Percentiles rank a stretch among this genome's conserved stretches.
These are phyloP conservation scores for Musa troglodytarum DNA, from an alignment of 176 grass and related monocot genomes.

Conservation along the genomic window DNA sequence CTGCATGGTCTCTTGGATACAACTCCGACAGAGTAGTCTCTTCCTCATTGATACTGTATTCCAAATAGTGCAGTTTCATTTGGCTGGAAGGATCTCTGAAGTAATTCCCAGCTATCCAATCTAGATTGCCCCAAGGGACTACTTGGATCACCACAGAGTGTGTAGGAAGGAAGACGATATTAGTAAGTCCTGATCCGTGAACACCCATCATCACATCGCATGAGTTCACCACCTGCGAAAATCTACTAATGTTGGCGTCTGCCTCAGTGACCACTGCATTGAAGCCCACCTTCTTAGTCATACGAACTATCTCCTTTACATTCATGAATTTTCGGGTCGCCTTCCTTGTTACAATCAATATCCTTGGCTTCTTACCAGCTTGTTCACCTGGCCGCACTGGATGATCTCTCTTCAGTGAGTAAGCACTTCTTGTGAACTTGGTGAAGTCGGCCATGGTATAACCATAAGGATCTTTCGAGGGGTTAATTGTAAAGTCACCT, in stretches of 20 bases:
- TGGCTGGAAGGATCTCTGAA: neutral
- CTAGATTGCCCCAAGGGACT: constrained; percentile 3
- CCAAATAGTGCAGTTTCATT: constrained; percentile 11
- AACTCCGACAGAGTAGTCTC: constrained; percentile 3
- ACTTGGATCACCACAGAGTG: constrained; percentile 9
- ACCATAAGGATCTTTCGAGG: neutral
- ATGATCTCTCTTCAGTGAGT: neutral
- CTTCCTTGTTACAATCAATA: constrained; percentile 20
- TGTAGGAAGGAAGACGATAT: constrained; percentile 15
- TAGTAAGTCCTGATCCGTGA: constrained; percentile 9
- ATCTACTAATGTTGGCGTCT: neutral
- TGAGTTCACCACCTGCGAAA: constrained; percentile 8
- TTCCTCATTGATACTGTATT: neutral
- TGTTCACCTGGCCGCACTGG: neutral
- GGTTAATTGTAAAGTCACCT: neutral
- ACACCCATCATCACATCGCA: constrained; percentile 19
- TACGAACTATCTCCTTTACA: neutral
- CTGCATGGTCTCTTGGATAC: constrained; percentile 9
- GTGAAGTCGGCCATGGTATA: constrained; percentile 19
- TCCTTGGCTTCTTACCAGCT: constrained; percentile 45
- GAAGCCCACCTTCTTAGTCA: neutral
- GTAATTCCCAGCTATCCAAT: neutral
- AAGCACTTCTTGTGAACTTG: neutral
- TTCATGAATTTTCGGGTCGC: neutral
- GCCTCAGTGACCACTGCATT: neutral